A percentile compares a stretch with the other conserved stretches of the same genome.
phyloP scores from a whole-genome alignment of 140 eudicot genomes.

The Ambrosia hybrid region DNA sequence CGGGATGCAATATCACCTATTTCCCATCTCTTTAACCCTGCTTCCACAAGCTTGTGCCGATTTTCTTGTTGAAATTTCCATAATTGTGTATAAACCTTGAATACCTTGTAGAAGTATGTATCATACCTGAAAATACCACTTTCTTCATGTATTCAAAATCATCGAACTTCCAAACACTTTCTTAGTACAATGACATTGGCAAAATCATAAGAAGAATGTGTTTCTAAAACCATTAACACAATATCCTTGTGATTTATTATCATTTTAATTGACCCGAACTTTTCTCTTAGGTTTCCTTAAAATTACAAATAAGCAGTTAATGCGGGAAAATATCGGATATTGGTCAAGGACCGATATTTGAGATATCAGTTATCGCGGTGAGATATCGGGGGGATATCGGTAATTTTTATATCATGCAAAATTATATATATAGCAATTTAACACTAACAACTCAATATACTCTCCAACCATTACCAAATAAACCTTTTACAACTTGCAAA shows the following conservation, averaged over 20 bases:
- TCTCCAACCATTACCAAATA: too few relatives aligned
- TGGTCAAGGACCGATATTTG: too few relatives aligned
- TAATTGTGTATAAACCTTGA: conserved; percentile 80
- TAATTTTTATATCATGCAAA: too few relatives aligned
- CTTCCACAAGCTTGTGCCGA: conserved; percentile 87
- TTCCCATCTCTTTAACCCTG: conserved; percentile 97
- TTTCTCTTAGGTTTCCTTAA: background rate
- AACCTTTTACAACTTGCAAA: too few relatives aligned
- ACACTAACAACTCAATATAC: too few relatives aligned
- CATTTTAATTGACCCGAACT: conserved; percentile 2
- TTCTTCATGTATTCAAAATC: conserved; percentile 12
- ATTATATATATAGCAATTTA: too few relatives aligned
- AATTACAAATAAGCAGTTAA: background rate
- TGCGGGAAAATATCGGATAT: too few relatives aligned
- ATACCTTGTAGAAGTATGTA: conserved; percentile 82
- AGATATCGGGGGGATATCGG: too few relatives aligned
- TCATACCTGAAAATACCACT: conserved; percentile 67
- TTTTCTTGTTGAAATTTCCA: conserved; percentile 99
- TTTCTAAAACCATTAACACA: conserved; percentile 12
- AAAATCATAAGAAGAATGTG: background rate
- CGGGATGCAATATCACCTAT: conserved; percentile 98
- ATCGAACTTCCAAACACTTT: conserved; percentile 1
- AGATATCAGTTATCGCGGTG: too few relatives aligned
- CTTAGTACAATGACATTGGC: background rate
- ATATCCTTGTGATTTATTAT: conserved; percentile 13